Conservation (phyloP, 2,329 filamentous ascomycete genomes). For the Cercospora sp. region DNA sequence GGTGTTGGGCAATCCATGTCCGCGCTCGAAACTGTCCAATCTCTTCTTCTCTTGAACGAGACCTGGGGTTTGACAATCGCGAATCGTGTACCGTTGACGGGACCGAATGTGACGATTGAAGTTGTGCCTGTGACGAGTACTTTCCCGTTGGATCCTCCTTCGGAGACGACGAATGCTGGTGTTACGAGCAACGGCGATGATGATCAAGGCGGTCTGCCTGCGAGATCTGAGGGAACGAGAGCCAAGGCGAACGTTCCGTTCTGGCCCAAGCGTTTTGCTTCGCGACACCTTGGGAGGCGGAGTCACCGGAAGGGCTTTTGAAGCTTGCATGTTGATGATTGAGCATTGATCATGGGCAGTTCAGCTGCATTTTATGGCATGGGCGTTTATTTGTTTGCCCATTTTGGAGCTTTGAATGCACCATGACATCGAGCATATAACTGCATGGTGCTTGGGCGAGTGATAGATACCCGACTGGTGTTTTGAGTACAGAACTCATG, state of each 20-base stretch:
- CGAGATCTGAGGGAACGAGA: constrained; percentile 4
- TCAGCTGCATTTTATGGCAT: not conserved
- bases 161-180: constrained; percentile 14
- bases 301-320: not conserved
- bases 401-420: not conserved
- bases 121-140: constrained; percentile 26
- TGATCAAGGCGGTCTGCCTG: not conserved
- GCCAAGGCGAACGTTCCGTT: not conserved
- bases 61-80: not conserved
- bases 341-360: not conserved
- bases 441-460: not conserved
- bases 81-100: constrained; percentile 15
- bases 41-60: constrained; percentile 39
- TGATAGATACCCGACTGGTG: not conserved
- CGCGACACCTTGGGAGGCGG: not conserved
- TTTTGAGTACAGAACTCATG: not conserved
- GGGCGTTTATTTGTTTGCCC: not conserved
- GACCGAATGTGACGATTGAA: constrained; percentile 25
- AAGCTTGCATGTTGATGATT: not conserved
- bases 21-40: constrained; percentile 49
- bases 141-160: constrained; percentile 25
- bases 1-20: constrained; percentile 48
- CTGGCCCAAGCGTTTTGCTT: not conserved
- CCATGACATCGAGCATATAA: not conserved
- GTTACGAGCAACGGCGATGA: not conserved